A percentile compares a stretch with the other conserved stretches of the same genome.
phyloP scores from a whole-genome alignment of 345 rosid genomes.

The Salix arbutifolia region DNA sequence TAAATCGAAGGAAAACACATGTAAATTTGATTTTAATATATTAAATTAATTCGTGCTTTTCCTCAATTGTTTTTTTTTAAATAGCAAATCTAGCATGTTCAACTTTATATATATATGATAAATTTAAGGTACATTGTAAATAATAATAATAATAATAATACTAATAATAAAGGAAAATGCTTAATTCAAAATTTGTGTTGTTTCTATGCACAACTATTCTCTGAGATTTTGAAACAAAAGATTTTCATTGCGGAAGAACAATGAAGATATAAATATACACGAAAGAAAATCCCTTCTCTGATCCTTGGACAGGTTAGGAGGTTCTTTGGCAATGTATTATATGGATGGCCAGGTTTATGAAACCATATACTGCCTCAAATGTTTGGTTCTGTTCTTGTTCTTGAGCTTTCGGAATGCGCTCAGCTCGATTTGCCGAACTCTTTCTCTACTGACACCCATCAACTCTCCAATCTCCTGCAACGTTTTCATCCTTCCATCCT shows the following conservation, averaged over 20 bases:
- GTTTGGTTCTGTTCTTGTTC: slow-evolving; percentile 70
- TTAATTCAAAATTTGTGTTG: slow-evolving; percentile 15
- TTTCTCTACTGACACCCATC: slow-evolving; percentile 85
- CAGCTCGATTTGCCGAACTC: slow-evolving; percentile 81
- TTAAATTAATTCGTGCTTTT: too few relatives aligned
- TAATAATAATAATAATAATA: too few relatives aligned
- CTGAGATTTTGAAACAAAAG: slow-evolving; percentile 1
- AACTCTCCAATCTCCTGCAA: slow-evolving; percentile 90
- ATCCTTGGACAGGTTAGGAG: slow-evolving; percentile 10
- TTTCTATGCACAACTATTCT: slow-evolving; percentile 31
- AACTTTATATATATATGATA: too few relatives aligned
- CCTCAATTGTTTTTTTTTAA: too few relatives aligned
- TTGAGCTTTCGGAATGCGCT: slow-evolving; percentile 77
- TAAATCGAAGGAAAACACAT: too few relatives aligned
- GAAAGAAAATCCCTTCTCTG: slow-evolving; percentile 3
- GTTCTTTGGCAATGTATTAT: slow-evolving; percentile 3
- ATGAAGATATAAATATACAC: slow-evolving; percentile 3
- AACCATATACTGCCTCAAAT: slow-evolving; percentile 65
- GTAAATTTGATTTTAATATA: too few relatives aligned
- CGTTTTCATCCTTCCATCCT: slow-evolving; percentile 82
- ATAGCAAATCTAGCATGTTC: too few relatives aligned
- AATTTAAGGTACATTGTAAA: too few relatives aligned
- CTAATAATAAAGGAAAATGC: background rate
- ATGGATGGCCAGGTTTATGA: slow-evolving; percentile 17
- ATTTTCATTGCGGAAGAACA: background rate